Percentiles rank a stretch among this genome's conserved stretches.
Evolutionary conservation across 768 basidiomycete species (phyloP).

Genomic region (Sporobolomyces phaffii): DNA sequence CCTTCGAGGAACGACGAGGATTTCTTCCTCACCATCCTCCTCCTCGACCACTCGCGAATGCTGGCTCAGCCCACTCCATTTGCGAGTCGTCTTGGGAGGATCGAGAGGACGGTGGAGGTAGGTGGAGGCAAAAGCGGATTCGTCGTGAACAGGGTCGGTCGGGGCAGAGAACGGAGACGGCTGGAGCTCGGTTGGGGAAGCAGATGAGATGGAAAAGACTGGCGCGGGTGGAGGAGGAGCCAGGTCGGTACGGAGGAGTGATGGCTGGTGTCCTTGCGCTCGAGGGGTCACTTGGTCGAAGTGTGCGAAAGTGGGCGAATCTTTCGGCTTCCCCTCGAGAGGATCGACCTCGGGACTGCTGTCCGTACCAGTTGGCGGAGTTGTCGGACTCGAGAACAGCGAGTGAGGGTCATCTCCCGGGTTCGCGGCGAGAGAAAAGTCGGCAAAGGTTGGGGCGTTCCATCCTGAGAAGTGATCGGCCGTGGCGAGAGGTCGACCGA

Average conservation of each 20-base stretch:
- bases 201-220: neutral
- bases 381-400: neutral
- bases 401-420: neutral
- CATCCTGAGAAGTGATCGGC: slow-evolving; percentile 34
- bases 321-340: neutral
- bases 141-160: neutral
- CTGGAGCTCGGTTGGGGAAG: slow-evolving; percentile 1
- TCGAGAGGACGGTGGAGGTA: neutral
- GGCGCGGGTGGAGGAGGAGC: slow-evolving; percentile 1
- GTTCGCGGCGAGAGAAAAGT: slow-evolving; percentile 10
- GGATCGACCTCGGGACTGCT: slow-evolving; percentile 27
- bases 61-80: neutral
- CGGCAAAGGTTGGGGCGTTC: slow-evolving; percentile 16
- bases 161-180: neutral
- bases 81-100: slow-evolving; percentile 7
- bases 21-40: slow-evolving; percentile 21
- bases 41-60: neutral
- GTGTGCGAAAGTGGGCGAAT: slow-evolving; percentile 3
- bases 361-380: slow-evolving; percentile 1
- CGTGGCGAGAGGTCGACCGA: slow-evolving; percentile 4
- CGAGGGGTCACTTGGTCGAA: slow-evolving; percentile 3
- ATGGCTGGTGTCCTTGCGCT: neutral
- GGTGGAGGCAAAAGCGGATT: neutral
- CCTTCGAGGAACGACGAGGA: slow-evolving; percentile 24
- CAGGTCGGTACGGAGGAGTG: neutral